Evolutionary conservation across 1,284 basidiomycete species (phyloP), one percentile per base, ranked within the genome.

Genomic region (Papiliotrema nemorosa): DNA sequence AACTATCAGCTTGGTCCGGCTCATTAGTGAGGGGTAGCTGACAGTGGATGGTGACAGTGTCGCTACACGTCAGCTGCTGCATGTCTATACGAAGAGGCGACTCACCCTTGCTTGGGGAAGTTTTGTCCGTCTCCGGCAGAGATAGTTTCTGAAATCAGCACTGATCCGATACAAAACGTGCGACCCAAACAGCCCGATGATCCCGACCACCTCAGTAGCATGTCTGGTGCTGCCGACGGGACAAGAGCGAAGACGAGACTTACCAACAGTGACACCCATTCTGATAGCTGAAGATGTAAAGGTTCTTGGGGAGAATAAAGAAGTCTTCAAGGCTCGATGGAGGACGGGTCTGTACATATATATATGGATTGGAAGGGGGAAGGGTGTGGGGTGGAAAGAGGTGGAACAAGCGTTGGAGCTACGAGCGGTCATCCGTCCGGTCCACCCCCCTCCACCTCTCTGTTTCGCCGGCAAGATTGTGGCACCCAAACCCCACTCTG

Each of bases 41-140:
- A 75, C 73, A 76, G 69, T 75, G 73, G 57, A 75, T 74, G 64
- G 60, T 52, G 49, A 73, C 72, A 42, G 55, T 63, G 64, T 73
- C 64, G 29, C 62, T 50, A 33, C 2, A 20, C 22, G 27, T 40
- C 37, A 39, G 43, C 29, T 36, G 2, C 22, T 27, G 43, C 39
- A 29, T 13, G 14, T 12, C 20, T 43, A 14, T 33, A 22, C 38
- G 9, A 10, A 18, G 12, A 46, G 12, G 10, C 31, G 24, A 44
- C 50, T 50, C 24, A 50, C 49, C 69, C 70, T 44, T 59, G 49
- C 66, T 74, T 70, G 64, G 74, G 72, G 68, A 70, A 75, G 63
- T 48, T 71, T 62, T 69, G 63, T 53, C 73, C 73, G 62, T 76
- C 74, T 54, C 75, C 74, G 55, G 67, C 51, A 39, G 66, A 47